These are phyloP conservation scores for Smittium culicis DNA, from an alignment of 371 early-diverging fungal genomes.

Conservation along the genomic window DNA sequence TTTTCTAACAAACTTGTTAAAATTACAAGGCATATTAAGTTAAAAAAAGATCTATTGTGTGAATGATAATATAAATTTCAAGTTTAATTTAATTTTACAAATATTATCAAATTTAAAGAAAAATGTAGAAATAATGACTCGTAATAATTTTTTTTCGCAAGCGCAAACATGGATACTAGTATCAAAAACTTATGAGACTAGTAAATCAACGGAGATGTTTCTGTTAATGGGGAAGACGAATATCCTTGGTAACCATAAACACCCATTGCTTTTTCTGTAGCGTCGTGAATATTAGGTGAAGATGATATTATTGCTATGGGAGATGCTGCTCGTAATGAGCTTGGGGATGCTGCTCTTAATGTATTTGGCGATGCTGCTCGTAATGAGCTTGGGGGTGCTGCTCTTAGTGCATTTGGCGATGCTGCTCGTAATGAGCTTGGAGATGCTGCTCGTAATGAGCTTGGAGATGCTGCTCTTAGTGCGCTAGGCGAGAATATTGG, in stretches of 20 bases:
- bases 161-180: not conserved
- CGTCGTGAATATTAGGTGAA: not conserved
- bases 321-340: not conserved
- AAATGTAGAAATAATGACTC: not conserved
- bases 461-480: not conserved
- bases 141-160: not conserved
- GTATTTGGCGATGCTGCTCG: not conserved
- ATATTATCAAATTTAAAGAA: not conserved
- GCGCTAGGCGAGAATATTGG: conserved; percentile 1
- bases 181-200: not conserved
- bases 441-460: too few relatives aligned
- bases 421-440: not conserved
- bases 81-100: not conserved
- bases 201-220: conserved; percentile 1
- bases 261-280: not conserved
- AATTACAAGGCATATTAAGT: too few relatives aligned
- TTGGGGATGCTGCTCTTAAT: too few relatives aligned
- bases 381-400: not conserved
- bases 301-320: too few relatives aligned
- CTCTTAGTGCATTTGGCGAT: too few relatives aligned
- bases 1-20: too few relatives aligned
- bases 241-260: not conserved
- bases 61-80: not conserved
- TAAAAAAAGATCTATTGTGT: too few relatives aligned
- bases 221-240: conserved; percentile 1